Conservation (phyloP, 345 rosid genomes). For the Citrus glauca region DNA sequence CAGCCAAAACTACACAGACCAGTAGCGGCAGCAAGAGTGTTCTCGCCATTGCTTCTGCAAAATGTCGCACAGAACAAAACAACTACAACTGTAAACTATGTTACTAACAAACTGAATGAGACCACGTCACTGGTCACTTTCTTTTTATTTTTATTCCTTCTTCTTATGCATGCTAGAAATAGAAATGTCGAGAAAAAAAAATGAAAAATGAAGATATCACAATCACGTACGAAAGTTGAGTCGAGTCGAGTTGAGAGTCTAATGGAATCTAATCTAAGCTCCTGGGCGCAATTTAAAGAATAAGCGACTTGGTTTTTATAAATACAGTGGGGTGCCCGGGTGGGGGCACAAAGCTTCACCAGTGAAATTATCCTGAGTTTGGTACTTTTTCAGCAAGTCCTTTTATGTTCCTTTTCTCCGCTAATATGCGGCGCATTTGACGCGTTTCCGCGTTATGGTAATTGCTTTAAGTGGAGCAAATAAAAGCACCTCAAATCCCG, state of each 20-base stretch:
- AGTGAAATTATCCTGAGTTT: not conserved
- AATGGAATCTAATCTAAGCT: not conserved
- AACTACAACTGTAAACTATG: not conserved
- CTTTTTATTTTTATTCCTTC: not conserved
- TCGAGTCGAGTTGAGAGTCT: too few relatives aligned
- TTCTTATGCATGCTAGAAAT: slow-evolving; percentile 1
- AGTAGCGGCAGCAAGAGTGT: slow-evolving; percentile 22
- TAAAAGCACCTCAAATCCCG: slow-evolving; percentile 2
- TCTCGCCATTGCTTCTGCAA: slow-evolving; percentile 26
- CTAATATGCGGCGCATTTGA: slow-evolving; percentile 24
- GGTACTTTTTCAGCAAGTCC: too few relatives aligned
- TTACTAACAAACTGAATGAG: slow-evolving; percentile 6
- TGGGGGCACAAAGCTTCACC: slow-evolving; percentile 10
- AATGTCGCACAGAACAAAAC: slow-evolving; percentile 5
- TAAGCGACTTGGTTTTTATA: not conserved
- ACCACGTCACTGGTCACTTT: not conserved
- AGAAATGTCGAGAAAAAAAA: not conserved
- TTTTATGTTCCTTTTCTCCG: not conserved
- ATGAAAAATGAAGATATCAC: not conserved
- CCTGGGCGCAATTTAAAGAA: slow-evolving; percentile 7
- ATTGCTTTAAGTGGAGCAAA: slow-evolving; percentile 30
- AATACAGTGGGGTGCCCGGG: not conserved
- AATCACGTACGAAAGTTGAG: not conserved
- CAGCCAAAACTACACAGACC: slow-evolving; percentile 39
- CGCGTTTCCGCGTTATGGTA: slow-evolving; percentile 44